Conservation (phyloP, 2,329 filamentous ascomycete genomes). For the Chaetomium olivaceum region DNA sequence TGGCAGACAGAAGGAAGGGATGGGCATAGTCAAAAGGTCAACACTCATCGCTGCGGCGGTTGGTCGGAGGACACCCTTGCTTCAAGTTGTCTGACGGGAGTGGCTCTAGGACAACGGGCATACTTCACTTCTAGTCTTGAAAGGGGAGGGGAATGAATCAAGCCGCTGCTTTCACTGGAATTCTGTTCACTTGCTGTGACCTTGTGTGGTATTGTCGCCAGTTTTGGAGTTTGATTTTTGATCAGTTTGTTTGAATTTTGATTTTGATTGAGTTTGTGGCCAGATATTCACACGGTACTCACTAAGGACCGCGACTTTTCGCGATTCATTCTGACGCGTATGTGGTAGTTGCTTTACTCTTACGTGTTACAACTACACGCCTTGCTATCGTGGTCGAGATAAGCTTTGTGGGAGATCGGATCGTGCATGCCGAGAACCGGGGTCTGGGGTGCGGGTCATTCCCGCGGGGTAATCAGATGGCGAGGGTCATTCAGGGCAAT, state of each 20-base stretch:
- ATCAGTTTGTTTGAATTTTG: not conserved
- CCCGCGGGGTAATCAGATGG: slow-evolving; percentile 11
- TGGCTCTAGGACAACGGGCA: not conserved
- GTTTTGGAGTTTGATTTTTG: not conserved
- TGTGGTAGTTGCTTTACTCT: not conserved
- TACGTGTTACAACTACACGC: not conserved
- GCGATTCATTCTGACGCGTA: not conserved
- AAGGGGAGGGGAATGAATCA: not conserved
- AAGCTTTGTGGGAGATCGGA: slow-evolving; percentile 15
- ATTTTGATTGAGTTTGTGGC: not conserved
- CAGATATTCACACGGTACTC: not conserved
- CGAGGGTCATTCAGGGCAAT: not conserved
- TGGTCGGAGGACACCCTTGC: not conserved
- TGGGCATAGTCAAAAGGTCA: not conserved
- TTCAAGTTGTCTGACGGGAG: not conserved
- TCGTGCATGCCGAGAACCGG: slow-evolving; percentile 11
- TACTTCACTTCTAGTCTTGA: slow-evolving; percentile 9
- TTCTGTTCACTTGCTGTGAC: not conserved
- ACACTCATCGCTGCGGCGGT: not conserved
- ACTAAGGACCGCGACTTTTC: not conserved
- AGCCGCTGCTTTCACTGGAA: slow-evolving; percentile 5
- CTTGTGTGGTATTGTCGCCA: not conserved
- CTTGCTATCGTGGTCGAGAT: not conserved
- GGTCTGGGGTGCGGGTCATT: not conserved
- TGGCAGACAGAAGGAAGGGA: slow-evolving; percentile 5